A percentile compares a stretch with the other conserved stretches of the same genome.
These are phyloP conservation scores for Emiliania huxleyi DNA, from an alignment of 78 protist species.

Conservation along the genomic window DNA sequence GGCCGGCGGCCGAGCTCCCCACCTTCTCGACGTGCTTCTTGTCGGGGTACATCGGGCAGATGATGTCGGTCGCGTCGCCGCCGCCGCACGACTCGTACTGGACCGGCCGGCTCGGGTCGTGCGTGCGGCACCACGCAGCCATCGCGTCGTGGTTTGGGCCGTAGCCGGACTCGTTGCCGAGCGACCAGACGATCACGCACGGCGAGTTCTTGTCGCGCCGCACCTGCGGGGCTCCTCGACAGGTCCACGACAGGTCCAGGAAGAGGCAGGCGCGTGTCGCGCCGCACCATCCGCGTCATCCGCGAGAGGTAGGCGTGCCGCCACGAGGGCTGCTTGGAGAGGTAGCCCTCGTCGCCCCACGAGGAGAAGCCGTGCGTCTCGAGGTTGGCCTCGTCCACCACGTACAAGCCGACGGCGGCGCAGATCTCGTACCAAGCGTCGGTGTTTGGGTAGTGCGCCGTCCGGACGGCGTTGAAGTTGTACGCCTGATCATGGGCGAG, in stretches of 20 bases:
- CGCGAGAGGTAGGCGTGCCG: conserved; percentile 14
- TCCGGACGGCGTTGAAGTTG: conserved; percentile 54
- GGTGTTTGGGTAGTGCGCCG: conserved; percentile 30
- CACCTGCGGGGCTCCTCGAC: too few species aligned
- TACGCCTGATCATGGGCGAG: too few species aligned
- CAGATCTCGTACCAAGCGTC: conserved; percentile 15
- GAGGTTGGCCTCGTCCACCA: conserved; percentile 54
- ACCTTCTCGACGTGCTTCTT: neutral
- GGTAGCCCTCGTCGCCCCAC: neutral
- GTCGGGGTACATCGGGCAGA: conserved; percentile 48
- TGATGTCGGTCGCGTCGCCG: conserved; percentile 24
- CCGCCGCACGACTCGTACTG: conserved; percentile 58
- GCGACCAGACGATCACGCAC: conserved; percentile 41
- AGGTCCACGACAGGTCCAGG: too few species aligned
- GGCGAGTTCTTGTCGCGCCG: conserved; percentile 36
- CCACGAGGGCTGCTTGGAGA: neutral
- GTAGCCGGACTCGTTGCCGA: conserved; percentile 44
- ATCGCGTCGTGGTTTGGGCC: neutral
- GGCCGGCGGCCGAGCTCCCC: neutral
- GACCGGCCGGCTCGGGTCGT: conserved; percentile 34
- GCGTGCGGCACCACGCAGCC: neutral
- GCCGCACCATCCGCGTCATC: conserved; percentile 29
- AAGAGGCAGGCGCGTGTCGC: too few species aligned
- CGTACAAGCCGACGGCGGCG: conserved; percentile 39
- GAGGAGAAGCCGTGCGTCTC: conserved; percentile 40